Base-by-base conservation (phyloP, 371 early-diverging fungal species). In the Synchytrium microbalum region DNA sequence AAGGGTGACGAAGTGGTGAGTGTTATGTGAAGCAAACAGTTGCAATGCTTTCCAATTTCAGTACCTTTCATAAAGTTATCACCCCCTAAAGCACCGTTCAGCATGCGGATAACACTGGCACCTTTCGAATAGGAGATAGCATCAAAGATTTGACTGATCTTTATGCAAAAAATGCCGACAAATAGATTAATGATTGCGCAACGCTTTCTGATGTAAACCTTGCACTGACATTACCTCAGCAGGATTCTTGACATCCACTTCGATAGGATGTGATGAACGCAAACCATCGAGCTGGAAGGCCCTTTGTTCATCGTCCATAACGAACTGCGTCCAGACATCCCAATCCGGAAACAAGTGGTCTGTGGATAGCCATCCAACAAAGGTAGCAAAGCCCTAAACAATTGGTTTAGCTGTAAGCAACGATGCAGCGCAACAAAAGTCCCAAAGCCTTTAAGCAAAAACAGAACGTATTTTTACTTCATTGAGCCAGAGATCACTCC, bases 401-500 rank as follows among this genome's bases (percentile, higher is more conserved):
- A 38, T 5, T 38, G n/a, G n/a, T n/a, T n/a, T n/a, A n/a, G n/a
- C n/a, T n/a, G n/a, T n/a, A n/a, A n/a, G n/a, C n/a, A n/a, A n/a
- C n/a, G n/a, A n/a, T n/a, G n/a, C n/a, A n/a, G n/a, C n/a, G n/a
- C n/a, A n/a, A n/a, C n/a, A n/a, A n/a, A n/a, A n/a, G n/a, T n/a
- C n/a, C n/a, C n/a, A n/a, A n/a, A n/a, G n/a, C n/a, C n/a, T n/a
- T n/a, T n/a, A n/a, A n/a, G n/a, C n/a, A n/a, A n/a, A n/a, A n/a
- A n/a, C n/a, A n/a, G n/a, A n/a, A n/a, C n/a, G n/a, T n/a, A n/a
- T n/a, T n/a, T n/a, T 10, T 38, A 38, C 46, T 77, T 98, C 98
- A 77, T 96, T 95, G 38, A 98, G 83, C 94, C 95, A 97, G 33
- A 97, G 81, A 65, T 94, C 90, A 63, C 82, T 80, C 96, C 95